phyloP scores from a whole-genome alignment of 1,284 basidiomycete genomes.

The Marasmius sp. region DNA sequence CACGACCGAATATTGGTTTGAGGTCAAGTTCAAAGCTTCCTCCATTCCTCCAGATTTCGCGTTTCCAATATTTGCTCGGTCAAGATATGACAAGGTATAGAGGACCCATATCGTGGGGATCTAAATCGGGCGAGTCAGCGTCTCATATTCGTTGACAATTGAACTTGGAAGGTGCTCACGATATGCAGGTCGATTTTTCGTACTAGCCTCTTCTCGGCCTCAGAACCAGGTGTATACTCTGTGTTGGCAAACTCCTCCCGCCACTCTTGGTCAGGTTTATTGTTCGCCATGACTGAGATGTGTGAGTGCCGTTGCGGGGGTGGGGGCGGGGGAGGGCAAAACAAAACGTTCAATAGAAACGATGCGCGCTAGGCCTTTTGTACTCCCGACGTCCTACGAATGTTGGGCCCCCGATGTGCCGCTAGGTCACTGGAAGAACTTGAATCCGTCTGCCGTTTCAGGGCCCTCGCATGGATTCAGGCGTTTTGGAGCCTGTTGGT shows the following conservation, averaged over 20 bases:
- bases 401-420: no score
- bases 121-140: neutral
- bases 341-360: neutral
- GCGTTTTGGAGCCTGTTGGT: no score
- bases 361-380: no score
- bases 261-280: constrained; percentile 10
- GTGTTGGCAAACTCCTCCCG: constrained; percentile 9
- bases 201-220: constrained; percentile 9
- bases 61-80: constrained; percentile 33
- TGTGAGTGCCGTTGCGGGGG: neutral
- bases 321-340: neutral
- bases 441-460: no score
- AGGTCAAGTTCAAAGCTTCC: constrained; percentile 25
- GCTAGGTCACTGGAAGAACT: no score
- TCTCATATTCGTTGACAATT: neutral
- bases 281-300: neutral
- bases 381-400: no score
- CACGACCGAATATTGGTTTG: constrained; percentile 21
- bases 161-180: neutral
- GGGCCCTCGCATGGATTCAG: no score
- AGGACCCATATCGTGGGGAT: constrained; percentile 13
- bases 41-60: constrained; percentile 36
- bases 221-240: constrained; percentile 10
- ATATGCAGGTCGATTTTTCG: constrained; percentile 13
- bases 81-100: constrained; percentile 15